Base-by-base conservation (phyloP, 2,329 filamentous ascomycete genomes). In the Epichloe glyceriae region DNA sequence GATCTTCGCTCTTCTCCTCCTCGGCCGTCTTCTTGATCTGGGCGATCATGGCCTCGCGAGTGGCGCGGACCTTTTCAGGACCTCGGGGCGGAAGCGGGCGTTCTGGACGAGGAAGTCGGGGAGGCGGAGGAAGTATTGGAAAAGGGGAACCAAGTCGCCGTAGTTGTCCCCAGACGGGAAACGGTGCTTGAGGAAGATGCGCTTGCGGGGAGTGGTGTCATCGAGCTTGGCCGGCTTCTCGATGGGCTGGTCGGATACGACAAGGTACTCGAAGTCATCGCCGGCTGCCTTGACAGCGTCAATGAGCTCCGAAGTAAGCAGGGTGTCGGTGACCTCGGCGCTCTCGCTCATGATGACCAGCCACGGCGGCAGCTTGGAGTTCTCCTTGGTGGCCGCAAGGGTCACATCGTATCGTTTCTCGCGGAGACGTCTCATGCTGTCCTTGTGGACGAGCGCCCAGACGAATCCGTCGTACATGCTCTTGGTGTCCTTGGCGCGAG, bases 281-380 rank as follows among this genome's bases (percentile, higher is more conserved):
- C 91, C 91, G 5, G 88, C 88, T 49, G 83, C 70, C 61, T 85
- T 78, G 56, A 95, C 75, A 15, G 87, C 89, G 61, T 85, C 80
- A 67, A 88, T 78, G 38, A 98, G 76, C 60, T 97, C 91, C n/a
- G 85, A 78, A 4, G 88, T 95, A 47, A 98, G 78, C 57, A 98
- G 73, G 6, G 81, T 74, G 44, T 96, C 87, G 12, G 90, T 96
- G 60, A 98, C 84, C 70, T 97, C 93, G 52, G 90, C 89, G 69
- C 84, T 95, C 75, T 98, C 93, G 63, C 83, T 94, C 93, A 98
- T 97, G 63, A 96, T 81, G 12, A 88, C 95, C 50, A 85, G 75
- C 90, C 90, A 98, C 56, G 77, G 70, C 35, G 93, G 91, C 35
- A 98, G 80, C 74, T 95, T 96, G 50, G 85, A 65, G 70, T 90